A percentile compares a stretch with the other conserved stretches of the same genome.
Evolutionary conservation across 352 stramenopile species (phyloP).

Genomic region (Thalassiosira livingstoniorum): DNA sequence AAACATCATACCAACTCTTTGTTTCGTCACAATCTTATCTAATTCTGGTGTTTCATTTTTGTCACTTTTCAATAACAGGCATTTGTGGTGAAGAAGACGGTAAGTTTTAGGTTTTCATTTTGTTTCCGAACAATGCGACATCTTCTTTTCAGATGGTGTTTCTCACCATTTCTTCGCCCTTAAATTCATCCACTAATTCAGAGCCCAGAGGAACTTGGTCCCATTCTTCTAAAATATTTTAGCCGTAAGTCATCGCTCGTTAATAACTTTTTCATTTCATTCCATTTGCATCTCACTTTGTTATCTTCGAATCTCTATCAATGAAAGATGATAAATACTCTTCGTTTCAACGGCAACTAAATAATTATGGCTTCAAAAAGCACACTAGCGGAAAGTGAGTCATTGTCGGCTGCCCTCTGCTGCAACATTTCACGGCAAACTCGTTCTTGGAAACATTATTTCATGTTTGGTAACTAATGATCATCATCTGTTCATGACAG

Average conservation of each 20-base stretch:
- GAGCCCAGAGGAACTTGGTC: conserved; percentile 17
- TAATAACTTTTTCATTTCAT: neutral
- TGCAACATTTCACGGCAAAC: neutral
- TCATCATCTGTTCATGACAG: neutral
- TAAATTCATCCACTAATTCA: neutral
- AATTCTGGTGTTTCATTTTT: too few relatives aligned
- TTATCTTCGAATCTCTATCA: neutral
- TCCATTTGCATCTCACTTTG: neutral
- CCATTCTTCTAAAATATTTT: conserved; percentile 17
- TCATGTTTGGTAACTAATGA: too few relatives aligned
- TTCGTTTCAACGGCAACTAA: conserved; percentile 49
- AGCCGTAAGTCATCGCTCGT: neutral
- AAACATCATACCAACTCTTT: too few relatives aligned
- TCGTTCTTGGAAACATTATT: neutral
- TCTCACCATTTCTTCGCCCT: neutral
- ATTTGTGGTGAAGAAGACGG: conserved; percentile 3
- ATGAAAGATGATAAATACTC: conserved; percentile 29
- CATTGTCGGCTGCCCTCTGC: neutral
- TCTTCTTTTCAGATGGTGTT: neutral
- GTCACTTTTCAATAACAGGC: too few relatives aligned
- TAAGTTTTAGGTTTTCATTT: conserved; percentile 5
- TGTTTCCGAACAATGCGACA: neutral
- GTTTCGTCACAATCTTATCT: too few relatives aligned
- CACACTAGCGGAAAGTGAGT: conserved; percentile 3
- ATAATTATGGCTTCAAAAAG: conserved; percentile 37